phyloP scores from a whole-genome alignment of 129 eudicot genomes.

The Solidago caesia region DNA sequence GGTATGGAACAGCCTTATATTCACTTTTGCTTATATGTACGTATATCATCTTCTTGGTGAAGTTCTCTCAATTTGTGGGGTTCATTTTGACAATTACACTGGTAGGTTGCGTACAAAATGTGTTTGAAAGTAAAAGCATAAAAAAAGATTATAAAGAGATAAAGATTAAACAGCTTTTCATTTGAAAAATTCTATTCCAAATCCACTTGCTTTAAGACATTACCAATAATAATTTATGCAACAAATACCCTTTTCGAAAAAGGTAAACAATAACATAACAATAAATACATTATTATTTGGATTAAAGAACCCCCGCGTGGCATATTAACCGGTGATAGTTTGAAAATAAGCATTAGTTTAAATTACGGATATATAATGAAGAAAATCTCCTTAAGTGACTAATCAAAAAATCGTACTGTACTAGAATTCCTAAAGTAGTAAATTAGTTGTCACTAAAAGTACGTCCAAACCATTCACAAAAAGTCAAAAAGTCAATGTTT shows the following conservation, averaged over 20 bases:
- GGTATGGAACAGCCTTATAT: too few species aligned
- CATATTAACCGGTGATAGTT: too few species aligned
- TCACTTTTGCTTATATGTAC: too few species aligned
- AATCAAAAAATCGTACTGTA: too few species aligned
- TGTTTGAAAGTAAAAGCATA: slow-evolving; percentile 30
- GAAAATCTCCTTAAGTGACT: too few species aligned
- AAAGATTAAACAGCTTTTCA: slow-evolving; percentile 38
- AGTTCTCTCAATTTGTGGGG: slow-evolving; percentile 32
- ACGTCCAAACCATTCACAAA: too few species aligned
- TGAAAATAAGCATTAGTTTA: too few species aligned
- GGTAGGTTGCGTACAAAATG: slow-evolving; percentile 49
- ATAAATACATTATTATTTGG: background rate
- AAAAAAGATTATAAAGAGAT: slow-evolving; percentile 32
- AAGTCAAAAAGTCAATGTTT: too few species aligned
- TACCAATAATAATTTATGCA: slow-evolving; percentile 18
- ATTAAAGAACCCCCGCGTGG: background rate
- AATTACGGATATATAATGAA: too few species aligned
- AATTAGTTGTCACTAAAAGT: too few species aligned
- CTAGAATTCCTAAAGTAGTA: too few species aligned
- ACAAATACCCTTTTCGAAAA: slow-evolving; percentile 4
- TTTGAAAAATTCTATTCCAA: slow-evolving; percentile 40
- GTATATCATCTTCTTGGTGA: slow-evolving; percentile 29
- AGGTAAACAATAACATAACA: background rate
- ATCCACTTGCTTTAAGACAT: slow-evolving; percentile 39
- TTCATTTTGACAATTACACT: slow-evolving; percentile 26